phyloP scores from a whole-genome alignment of 2,329 filamentous ascomycete species.

The Elsinoe batatas region DNA sequence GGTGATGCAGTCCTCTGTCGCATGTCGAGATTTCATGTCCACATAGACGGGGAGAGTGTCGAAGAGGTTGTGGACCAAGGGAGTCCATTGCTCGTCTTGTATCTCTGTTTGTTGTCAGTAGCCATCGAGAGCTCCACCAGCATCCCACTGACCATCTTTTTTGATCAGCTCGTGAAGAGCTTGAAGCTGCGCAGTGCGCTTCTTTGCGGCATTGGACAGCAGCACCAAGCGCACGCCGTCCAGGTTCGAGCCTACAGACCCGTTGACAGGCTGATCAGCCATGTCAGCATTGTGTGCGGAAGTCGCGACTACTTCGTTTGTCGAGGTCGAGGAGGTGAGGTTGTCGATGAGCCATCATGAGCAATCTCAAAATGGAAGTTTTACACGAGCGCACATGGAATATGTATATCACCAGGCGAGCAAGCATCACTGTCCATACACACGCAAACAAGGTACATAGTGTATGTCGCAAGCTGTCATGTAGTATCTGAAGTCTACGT shows the following conservation, averaged over 20 bases:
- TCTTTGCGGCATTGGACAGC: conserved; percentile 40
- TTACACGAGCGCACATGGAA: conserved; percentile 8
- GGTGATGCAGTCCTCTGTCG: conserved; percentile 70
- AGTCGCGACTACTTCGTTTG: neutral
- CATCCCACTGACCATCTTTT: conserved; percentile 33
- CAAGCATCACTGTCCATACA: neutral
- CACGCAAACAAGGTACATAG: neutral
- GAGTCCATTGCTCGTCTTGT: conserved; percentile 19
- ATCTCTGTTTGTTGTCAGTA: conserved; percentile 12
- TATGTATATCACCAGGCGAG: neutral
- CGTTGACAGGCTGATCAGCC: conserved; percentile 20
- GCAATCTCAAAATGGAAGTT: neutral
- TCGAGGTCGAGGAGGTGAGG: conserved; percentile 3
- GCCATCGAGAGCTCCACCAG: neutral
- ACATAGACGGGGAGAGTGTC: conserved; percentile 78
- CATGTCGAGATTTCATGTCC: conserved; percentile 73
- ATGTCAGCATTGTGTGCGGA: conserved; percentile 15
- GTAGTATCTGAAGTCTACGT: too few species aligned
- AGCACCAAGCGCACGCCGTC: conserved; percentile 30
- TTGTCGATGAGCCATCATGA: neutral
- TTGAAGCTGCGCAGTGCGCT: conserved; percentile 35
- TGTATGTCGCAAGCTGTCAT: neutral
- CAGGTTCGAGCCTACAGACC: conserved; percentile 16
- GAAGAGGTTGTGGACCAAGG: conserved; percentile 60
- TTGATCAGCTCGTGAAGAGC: conserved; percentile 35